These are phyloP conservation scores for Triticum aestivum DNA, from an alignment of 176 grass and related monocot species.

Conservation along the genomic window DNA sequence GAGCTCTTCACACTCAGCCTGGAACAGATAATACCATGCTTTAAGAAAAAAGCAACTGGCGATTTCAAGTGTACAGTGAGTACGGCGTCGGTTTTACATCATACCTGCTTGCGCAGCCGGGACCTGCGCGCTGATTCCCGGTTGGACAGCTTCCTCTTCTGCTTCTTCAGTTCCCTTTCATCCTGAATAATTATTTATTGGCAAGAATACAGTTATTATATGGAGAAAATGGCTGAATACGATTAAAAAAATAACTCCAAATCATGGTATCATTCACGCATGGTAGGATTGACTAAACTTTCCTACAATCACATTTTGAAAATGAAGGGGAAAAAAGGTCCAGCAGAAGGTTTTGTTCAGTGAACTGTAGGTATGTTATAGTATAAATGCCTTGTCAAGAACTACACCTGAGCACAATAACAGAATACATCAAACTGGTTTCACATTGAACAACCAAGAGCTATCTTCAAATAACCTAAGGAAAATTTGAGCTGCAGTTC, in stretches of 20 bases:
- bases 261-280: not conserved
- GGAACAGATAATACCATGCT: not conserved
- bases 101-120: slow-evolving; percentile 87
- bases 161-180: slow-evolving; percentile 90
- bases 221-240: not conserved
- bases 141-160: slow-evolving; percentile 95
- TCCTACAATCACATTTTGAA: not conserved
- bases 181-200: slow-evolving; percentile 50
- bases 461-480: not conserved
- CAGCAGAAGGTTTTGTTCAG: slow-evolving; percentile 23
- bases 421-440: not conserved
- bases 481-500: not conserved
- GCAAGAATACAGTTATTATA: not conserved
- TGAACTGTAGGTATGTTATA: not conserved
- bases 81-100: not conserved
- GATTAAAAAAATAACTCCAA: not conserved
- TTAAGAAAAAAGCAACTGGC: not conserved
- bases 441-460: not conserved
- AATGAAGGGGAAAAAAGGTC: not conserved
- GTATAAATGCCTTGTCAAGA: not conserved
- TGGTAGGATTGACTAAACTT: not conserved
- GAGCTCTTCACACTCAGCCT: slow-evolving; percentile 94
- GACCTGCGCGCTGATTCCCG: slow-evolving; percentile 95
- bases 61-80: not conserved
- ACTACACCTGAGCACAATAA: not conserved